Evolutionary conservation across 208 protist species (phyloP).

Genomic region (Trypanosoma brucei): DNA sequence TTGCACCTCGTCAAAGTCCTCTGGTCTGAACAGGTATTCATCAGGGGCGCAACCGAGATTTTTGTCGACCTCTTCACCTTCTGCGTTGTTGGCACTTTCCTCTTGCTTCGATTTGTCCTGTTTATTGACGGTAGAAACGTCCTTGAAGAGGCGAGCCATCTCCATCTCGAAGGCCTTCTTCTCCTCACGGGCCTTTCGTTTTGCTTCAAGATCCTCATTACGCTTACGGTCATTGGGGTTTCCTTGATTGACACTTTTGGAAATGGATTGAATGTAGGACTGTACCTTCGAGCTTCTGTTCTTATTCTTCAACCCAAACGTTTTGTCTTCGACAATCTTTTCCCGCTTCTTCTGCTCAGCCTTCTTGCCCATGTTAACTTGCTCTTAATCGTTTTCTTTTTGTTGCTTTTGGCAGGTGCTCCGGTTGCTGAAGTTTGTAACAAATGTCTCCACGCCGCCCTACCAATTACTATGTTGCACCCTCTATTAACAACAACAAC

Average conservation of each 20-base stretch:
- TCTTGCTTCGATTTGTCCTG: not conserved
- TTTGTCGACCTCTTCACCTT: constrained; percentile 28
- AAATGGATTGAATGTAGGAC: constrained; percentile 74
- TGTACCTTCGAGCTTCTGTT: constrained; percentile 89
- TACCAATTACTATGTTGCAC: too few relatives aligned
- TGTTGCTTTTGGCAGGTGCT: not conserved
- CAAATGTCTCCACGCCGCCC: too few relatives aligned
- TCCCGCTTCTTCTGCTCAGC: constrained; percentile 83
- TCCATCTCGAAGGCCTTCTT: constrained; percentile 81
- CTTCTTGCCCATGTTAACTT: constrained; percentile 46
- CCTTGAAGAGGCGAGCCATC: constrained; percentile 77
- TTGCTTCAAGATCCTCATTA: constrained; percentile 56
- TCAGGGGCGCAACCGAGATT: constrained; percentile 65
- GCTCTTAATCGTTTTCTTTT: constrained; percentile 11
- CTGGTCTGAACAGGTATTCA: constrained; percentile 84
- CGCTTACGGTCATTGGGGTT: constrained; percentile 68
- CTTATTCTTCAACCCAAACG: constrained; percentile 93
- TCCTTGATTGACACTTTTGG: constrained; percentile 55
- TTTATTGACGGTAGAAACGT: constrained; percentile 38
- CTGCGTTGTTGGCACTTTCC: constrained; percentile 9
- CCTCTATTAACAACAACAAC: too few relatives aligned
- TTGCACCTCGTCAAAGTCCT: constrained; percentile 87
- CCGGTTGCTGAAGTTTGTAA: not conserved
- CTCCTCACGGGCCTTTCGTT: constrained; percentile 59
- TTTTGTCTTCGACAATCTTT: constrained; percentile 90